phyloP scores from a whole-genome alignment of 129 eudicot species.

The Solidago caesia region DNA sequence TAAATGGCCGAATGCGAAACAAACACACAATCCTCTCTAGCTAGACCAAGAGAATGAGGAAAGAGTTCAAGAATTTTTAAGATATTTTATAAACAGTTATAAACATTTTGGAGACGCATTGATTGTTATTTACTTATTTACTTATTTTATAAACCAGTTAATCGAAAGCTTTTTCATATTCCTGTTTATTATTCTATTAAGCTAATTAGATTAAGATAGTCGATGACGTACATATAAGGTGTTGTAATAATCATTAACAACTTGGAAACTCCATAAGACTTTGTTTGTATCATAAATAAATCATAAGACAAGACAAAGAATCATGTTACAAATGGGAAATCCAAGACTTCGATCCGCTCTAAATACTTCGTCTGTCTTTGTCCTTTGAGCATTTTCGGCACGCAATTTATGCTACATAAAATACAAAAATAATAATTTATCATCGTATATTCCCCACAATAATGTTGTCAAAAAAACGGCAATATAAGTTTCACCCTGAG shows the following conservation, averaged over 20 bases:
- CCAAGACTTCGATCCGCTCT: slow-evolving; percentile 10
- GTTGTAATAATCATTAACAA: slow-evolving; percentile 17
- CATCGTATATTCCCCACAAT: neutral
- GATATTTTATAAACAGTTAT: too few species aligned
- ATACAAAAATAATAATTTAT: neutral
- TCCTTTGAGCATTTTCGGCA: slow-evolving; percentile 7
- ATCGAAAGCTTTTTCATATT: too few species aligned
- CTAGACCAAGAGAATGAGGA: too few species aligned
- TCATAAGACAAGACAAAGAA: slow-evolving; percentile 10
- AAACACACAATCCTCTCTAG: too few species aligned
- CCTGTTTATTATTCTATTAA: too few species aligned
- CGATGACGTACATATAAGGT: neutral
- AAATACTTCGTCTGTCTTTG: slow-evolving; percentile 4
- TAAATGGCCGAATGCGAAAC: too few species aligned
- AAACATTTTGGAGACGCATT: too few species aligned
- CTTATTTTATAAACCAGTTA: too few species aligned
- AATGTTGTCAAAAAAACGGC: neutral
- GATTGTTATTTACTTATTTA: too few species aligned
- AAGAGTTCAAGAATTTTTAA: too few species aligned
- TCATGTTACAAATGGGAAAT: slow-evolving; percentile 7
- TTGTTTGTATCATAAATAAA: slow-evolving; percentile 17
- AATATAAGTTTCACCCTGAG: too few species aligned
- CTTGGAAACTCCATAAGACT: neutral
- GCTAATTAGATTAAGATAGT: too few species aligned
- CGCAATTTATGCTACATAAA: neutral